Evolutionary conservation across 2,329 filamentous ascomycete species (phyloP).

Genomic region (Hypoxylon sp.): DNA sequence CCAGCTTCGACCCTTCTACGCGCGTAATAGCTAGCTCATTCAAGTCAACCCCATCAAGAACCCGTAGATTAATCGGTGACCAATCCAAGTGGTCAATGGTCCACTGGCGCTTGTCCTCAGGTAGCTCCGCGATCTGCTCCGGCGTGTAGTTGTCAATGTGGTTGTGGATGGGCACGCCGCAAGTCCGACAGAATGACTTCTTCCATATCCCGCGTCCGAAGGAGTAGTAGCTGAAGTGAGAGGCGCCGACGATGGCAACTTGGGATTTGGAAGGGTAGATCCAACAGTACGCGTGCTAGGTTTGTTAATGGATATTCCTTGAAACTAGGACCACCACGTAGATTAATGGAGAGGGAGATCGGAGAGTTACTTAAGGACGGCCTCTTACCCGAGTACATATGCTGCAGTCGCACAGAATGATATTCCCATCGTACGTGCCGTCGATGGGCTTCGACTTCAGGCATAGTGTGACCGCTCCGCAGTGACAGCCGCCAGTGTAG

Average conservation of each 20-base stretch:
- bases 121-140: slow-evolving; percentile 54
- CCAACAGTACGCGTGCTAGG: slow-evolving; percentile 61
- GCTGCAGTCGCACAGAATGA: slow-evolving; percentile 64
- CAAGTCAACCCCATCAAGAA: slow-evolving; percentile 58
- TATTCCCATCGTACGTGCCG: slow-evolving; percentile 52
- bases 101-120: slow-evolving; percentile 44
- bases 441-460: slow-evolving; percentile 59
- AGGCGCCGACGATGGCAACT: slow-evolving; percentile 56
- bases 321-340: not conserved
- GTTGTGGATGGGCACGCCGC: slow-evolving; percentile 61
- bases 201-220: slow-evolving; percentile 52
- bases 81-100: slow-evolving; percentile 28
- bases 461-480: slow-evolving; percentile 61
- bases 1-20: slow-evolving; percentile 49
- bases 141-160: slow-evolving; percentile 49
- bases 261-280: slow-evolving; percentile 58
- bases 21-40: slow-evolving; percentile 46
- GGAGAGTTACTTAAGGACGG: not conserved
- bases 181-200: slow-evolving; percentile 63
- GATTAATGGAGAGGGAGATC: not conserved
- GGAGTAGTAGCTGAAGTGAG: slow-evolving; percentile 57
- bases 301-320: not conserved
- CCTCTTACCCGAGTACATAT: slow-evolving; percentile 59
- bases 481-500: slow-evolving; percentile 66
- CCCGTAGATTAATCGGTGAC: slow-evolving; percentile 59